These are phyloP conservation scores for Penicillium sp. DNA, from an alignment of 2,329 filamentous ascomycete species.

Conservation along the genomic window DNA sequence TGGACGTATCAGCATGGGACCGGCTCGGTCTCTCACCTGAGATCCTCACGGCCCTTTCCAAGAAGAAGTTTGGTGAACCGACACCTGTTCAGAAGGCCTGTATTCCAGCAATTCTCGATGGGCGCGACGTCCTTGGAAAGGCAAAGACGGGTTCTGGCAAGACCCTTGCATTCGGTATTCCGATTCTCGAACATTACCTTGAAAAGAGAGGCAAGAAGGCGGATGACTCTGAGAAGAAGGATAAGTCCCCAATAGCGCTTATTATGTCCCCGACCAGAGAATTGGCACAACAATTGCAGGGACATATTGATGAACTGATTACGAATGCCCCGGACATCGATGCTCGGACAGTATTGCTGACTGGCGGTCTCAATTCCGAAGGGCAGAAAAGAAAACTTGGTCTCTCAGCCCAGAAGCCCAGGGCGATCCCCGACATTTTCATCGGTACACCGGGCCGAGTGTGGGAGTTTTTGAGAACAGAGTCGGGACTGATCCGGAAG, in stretches of 20 bases:
- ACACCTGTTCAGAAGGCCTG: conserved; percentile 75
- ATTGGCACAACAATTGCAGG: conserved; percentile 83
- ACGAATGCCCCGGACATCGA: conserved; percentile 60
- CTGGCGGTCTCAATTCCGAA: conserved; percentile 86
- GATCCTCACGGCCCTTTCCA: conserved; percentile 70
- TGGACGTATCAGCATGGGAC: conserved; percentile 74
- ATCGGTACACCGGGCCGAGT: conserved; percentile 86
- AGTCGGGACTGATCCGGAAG: conserved; percentile 63
- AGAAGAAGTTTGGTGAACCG: conserved; percentile 74
- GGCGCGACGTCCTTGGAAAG: conserved; percentile 91
- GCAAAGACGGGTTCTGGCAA: conserved; percentile 96
- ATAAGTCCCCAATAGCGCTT: conserved; percentile 63
- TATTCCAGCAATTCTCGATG: conserved; percentile 77
- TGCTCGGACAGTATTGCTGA: conserved; percentile 73
- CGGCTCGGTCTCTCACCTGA: conserved; percentile 68
- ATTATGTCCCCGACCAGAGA: conserved; percentile 91
- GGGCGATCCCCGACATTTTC: conserved; percentile 81
- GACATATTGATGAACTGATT: conserved; percentile 76
- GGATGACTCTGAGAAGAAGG: conserved; percentile 42
- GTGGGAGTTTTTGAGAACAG: conserved; percentile 87
- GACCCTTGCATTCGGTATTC: conserved; percentile 90
- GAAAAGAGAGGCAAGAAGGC: conserved; percentile 41
- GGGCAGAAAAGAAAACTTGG: conserved; percentile 91
- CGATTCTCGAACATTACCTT: conserved; percentile 82
- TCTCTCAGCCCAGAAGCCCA: too few relatives aligned